phyloP scores from a whole-genome alignment of 2,329 filamentous ascomycete species.

The Madurella mycetomatis region DNA sequence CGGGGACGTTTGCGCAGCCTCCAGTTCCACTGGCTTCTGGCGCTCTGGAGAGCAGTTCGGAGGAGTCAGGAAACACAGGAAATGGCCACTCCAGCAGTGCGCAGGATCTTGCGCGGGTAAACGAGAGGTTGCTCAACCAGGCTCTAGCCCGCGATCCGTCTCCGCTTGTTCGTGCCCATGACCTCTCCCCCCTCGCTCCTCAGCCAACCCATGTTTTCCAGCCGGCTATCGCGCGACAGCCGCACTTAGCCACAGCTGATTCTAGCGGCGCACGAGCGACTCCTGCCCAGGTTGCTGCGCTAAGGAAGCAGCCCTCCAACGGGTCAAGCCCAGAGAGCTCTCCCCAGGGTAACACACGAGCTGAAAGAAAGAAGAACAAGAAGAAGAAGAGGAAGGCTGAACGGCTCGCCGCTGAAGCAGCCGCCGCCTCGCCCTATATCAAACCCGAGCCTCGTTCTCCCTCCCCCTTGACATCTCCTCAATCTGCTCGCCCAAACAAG shows the following conservation, averaged over 20 bases:
- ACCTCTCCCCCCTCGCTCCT: conserved; percentile 68
- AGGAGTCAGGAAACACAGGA: conserved; percentile 37
- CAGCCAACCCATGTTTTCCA: conserved; percentile 67
- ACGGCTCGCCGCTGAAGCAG: conserved; percentile 41
- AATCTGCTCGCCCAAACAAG: conserved; percentile 53
- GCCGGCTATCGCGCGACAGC: conserved; percentile 44
- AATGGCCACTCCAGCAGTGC: conserved; percentile 34
- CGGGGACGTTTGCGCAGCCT: conserved; percentile 7
- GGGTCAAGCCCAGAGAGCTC: conserved; percentile 59
- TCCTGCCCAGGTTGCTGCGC: conserved; percentile 52
- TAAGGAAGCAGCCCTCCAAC: conserved; percentile 47
- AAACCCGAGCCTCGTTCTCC: conserved; percentile 63
- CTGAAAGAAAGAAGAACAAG: conserved; percentile 47
- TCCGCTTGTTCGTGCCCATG: conserved; percentile 67
- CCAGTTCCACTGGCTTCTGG: conserved; percentile 25
- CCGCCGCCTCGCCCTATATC: conserved; percentile 50
- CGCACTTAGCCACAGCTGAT: conserved; percentile 31
- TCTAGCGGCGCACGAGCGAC: conserved; percentile 35
- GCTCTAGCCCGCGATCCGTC: conserved; percentile 45
- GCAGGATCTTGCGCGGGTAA: conserved; percentile 31
- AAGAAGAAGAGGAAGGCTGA: conserved; percentile 52
- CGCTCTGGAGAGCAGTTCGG: conserved; percentile 39
- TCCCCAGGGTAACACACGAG: conserved; percentile 46
- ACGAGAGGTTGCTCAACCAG: conserved; percentile 36
- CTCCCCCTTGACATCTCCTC: conserved; percentile 49